Percentiles rank a stretch among this genome's conserved stretches.
phyloP scores from a whole-genome alignment of 805 yeast species.

The Yarrowia alimentaria region DNA sequence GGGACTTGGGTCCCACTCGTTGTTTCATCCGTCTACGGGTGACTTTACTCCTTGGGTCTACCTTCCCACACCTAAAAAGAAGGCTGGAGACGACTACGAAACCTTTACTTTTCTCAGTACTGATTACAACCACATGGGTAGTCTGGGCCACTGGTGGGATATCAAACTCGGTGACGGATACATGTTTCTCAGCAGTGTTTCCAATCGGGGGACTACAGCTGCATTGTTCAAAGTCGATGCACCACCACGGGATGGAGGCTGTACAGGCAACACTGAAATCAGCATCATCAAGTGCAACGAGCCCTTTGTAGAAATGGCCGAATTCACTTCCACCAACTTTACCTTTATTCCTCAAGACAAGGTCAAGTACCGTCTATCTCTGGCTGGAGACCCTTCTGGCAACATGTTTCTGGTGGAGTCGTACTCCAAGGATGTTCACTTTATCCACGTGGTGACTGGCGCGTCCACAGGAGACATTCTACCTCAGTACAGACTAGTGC shows the following conservation, averaged over 20 bases:
- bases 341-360: background rate
- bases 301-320: conserved; percentile 1
- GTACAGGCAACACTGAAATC: background rate
- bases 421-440: background rate
- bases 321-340: background rate
- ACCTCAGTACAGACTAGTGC: conserved; percentile 10
- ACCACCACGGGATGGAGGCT: background rate
- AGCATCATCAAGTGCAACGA: background rate
- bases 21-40: background rate
- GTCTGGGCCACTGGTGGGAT: conserved; percentile 14
- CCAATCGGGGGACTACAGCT: background rate
- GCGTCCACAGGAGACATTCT: no score
- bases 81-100: background rate
- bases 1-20: conserved; percentile 3
- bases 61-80: conserved; percentile 5
- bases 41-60: conserved; percentile 12
- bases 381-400: conserved; percentile 8
- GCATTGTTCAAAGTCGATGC: conserved; percentile 1
- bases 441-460: conserved; percentile 1
- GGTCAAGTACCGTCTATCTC: background rate
- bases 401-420: conserved; percentile 24
- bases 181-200: background rate
- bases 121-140: conserved; percentile 3
- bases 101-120: background rate
- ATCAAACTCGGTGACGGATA: background rate